Evolutionary conservation across 2,329 filamentous ascomycete species (phyloP), one percentile per base, ranked within the genome.

Genomic region (Aulographum hederae): DNA sequence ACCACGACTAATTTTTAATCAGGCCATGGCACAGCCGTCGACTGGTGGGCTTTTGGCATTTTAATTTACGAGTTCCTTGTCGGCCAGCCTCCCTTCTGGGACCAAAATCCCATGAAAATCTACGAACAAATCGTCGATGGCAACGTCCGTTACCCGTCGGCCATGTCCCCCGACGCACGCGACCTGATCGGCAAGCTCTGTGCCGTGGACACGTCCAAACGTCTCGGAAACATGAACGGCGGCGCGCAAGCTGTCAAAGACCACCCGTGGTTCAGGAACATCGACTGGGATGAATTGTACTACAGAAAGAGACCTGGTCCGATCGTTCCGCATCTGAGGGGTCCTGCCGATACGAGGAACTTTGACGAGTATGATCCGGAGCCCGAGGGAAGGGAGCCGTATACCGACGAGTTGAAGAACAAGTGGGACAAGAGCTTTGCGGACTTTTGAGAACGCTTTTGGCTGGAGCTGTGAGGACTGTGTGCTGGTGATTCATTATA

Each of bases 31-130:
- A 64, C 67, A 29, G 78, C 79, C 11, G 79, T 86, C 21, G 79
- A 86, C 58, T 86, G 79, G 79, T 86, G 80, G 80, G 79, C 80
- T 1, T 62, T 89, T 41, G 80, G 80, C 17, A 84, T 86, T 41
- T 54, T 89, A 34, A 73, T 86, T 36, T 86, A 82, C 51, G 80
- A 89, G 48, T 86, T 86, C 47, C 57, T 86, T 30, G 82, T 80
- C 6, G 80, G 80, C 18, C 84, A 85, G 46, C 80, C 80, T 11
- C 80, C 80, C 0, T 89, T 86, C 48, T 89, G 79, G 78, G 75
- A 85, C 46, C 73, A 80, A 40, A 86, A 84, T 41, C 79, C 79
- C 1, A 79, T 86, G 41, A 80, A 85, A 50, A 86, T 86, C 36
- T 86, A 86, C 55, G 80, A 82, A 50, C 69, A 65, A 53, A 86